Evolutionary conservation across 1,284 basidiomycete genomes (phyloP), one percentile per base, ranked within the genome.

Genomic region (Ceratobasidium theobromae): DNA sequence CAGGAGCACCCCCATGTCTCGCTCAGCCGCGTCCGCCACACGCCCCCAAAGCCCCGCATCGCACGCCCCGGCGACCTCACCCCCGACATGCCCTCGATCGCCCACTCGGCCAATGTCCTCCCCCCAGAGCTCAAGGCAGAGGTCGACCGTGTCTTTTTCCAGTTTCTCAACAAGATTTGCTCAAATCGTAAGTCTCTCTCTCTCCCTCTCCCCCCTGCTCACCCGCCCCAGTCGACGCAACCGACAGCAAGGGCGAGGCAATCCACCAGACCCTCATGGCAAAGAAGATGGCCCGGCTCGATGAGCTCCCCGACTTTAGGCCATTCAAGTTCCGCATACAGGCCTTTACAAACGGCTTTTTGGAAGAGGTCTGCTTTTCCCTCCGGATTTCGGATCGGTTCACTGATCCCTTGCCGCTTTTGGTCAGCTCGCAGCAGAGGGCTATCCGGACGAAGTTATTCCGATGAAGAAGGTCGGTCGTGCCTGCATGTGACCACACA

Each of bases 311-410:
- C 51, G 96, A 98, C 77, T 99, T 96, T 78, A 86, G 96, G 28
- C 96, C 97, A 18, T 99, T 99, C 87, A 98, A 98, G 77, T 99
- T 99, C 79, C 87, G 97, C 64, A 99, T 99, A 72, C 93, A 96
- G 75, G 96, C 97, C 0, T 99, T 99, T 78, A 98, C 96, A 12
- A 94, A 95, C 72, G 92, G 91, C 0, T 99, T 99, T 75, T 82
- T 96, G 72, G 94, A 98, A 75, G 91, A 95, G 80, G 89, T 91
- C 73, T 73, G 81, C 74, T 18, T 27, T n/a, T 55, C 45, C 28
- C 41, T 23, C 58, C 58, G 40, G 45, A 41, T 48, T 41, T 62
- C 58, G 58, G 58, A 41, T 51, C 58, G 58, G 51, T 18, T 11
- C 30, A 68, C 57, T 45, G 53, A 55, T 68, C 38, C 12, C 52